These are phyloP conservation scores for Cadophora sp. DNA, from an alignment of 2,329 filamentous ascomycete genomes.

Conservation along the genomic window DNA sequence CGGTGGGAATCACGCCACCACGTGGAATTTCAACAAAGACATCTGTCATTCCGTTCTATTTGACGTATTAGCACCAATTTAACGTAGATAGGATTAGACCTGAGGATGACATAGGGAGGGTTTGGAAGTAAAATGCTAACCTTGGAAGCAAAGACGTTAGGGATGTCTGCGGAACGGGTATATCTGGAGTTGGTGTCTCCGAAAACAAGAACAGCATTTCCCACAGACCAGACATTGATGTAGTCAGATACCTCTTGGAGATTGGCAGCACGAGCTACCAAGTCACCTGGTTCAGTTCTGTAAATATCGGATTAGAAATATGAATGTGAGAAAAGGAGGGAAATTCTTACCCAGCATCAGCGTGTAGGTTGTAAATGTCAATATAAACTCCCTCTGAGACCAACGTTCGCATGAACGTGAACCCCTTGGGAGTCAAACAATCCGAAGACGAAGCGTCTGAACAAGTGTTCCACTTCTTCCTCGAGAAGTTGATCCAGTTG, in stretches of 20 bases:
- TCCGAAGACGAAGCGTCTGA: conserved; percentile 61
- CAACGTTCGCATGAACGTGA: conserved; percentile 68
- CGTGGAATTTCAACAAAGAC: conserved; percentile 64
- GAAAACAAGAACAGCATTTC: conserved; percentile 67
- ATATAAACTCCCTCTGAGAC: conserved; percentile 61
- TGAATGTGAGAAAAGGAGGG: background rate
- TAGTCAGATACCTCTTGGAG: conserved; percentile 64
- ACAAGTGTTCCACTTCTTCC: conserved; percentile 66
- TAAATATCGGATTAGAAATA: conserved; percentile 28
- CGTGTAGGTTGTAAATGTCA: conserved; percentile 71
- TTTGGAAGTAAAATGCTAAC: background rate
- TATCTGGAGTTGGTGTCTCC: conserved; percentile 73
- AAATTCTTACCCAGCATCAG: conserved; percentile 62
- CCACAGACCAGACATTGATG: conserved; percentile 61
- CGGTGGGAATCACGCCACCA: conserved; percentile 53
- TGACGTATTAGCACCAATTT: conserved; percentile 48
- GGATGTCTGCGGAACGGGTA: conserved; percentile 61
- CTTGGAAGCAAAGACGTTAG: conserved; percentile 53
- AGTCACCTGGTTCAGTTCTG: conserved; percentile 56
- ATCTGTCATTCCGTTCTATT: conserved; percentile 61
- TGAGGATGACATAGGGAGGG: background rate
- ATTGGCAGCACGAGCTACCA: conserved; percentile 62
- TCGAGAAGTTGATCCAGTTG: conserved; percentile 60
- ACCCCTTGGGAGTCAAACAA: conserved; percentile 73
- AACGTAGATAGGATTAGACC: background rate